These are phyloP conservation scores for Rhynchospora tenuis DNA, from an alignment of 176 grass and related monocot species.

Conservation along the genomic window DNA sequence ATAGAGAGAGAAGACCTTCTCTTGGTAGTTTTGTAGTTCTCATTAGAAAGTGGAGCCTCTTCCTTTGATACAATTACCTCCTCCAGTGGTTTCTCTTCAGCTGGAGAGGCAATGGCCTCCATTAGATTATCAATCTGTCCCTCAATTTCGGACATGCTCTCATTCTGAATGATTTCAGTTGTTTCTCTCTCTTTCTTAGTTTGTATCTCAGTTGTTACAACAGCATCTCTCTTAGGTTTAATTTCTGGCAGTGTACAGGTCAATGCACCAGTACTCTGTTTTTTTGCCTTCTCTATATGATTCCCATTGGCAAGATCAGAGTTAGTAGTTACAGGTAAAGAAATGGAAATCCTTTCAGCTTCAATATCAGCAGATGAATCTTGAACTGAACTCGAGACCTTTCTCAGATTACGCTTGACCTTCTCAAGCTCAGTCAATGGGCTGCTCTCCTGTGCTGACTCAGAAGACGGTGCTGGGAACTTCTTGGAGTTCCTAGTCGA, in stretches of 20 bases:
- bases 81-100: conserved; percentile 43
- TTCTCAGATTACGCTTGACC: conserved; percentile 86
- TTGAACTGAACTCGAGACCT: conserved; percentile 56
- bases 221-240: conserved; percentile 29
- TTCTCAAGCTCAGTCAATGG: conserved; percentile 79
- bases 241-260: conserved; percentile 27
- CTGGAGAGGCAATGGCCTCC: conserved; percentile 22
- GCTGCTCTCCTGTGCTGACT: conserved; percentile 52
- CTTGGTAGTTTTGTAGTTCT: conserved; percentile 49
- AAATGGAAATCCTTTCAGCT: conserved; percentile 38
- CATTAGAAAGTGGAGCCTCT: conserved; percentile 40
- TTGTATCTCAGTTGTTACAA: conserved; percentile 3
- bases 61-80: conserved; percentile 32
- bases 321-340: conserved; percentile 28
- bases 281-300: conserved; percentile 33
- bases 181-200: conserved; percentile 11
- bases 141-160: conserved; percentile 23
- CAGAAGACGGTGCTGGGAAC: conserved; percentile 25
- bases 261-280: conserved; percentile 19
- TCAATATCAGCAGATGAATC: conserved; percentile 48
- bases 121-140: conserved; percentile 27
- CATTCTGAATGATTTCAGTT: not conserved
- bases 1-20: conserved; percentile 68
- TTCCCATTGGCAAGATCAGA: conserved; percentile 21
- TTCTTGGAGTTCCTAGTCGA: conserved; percentile 48